Evolutionary conservation across 257 asterid species (phyloP).

Genomic region (Solanum sejunctum): DNA sequence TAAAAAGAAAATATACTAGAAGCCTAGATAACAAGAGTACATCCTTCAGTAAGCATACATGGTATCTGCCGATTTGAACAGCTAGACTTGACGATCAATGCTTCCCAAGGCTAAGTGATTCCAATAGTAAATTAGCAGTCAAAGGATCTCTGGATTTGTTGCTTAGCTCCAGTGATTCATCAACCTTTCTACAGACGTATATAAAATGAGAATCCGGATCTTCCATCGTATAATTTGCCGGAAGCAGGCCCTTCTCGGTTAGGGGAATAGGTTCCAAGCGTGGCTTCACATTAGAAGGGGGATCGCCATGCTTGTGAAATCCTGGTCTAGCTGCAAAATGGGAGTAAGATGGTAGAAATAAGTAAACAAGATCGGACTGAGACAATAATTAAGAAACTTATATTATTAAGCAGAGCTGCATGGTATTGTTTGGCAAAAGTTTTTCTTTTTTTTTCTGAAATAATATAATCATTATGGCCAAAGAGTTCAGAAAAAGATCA

Average conservation of each 20-base stretch:
- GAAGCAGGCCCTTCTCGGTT: constrained; percentile 72
- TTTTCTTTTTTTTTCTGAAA: neutral
- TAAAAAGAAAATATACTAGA: neutral
- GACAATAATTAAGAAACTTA: neutral
- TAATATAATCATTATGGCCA: neutral
- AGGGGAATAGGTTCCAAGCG: constrained; percentile 55
- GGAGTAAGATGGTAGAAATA: neutral
- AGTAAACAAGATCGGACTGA: neutral
- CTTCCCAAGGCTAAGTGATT: neutral
- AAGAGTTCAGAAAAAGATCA: neutral
- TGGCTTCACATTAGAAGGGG: constrained; percentile 23
- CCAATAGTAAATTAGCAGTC: constrained; percentile 14
- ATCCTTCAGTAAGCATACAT: neutral
- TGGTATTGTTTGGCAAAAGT: neutral
- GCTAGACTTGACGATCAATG: neutral
- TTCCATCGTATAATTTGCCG: constrained; percentile 56
- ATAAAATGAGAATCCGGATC: constrained; percentile 96
- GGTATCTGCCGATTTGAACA: neutral
- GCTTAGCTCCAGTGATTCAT: constrained; percentile 14
- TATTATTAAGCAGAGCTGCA: neutral
- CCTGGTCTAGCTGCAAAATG: constrained; percentile 85
- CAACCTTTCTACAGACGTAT: constrained; percentile 58
- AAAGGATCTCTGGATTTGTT: constrained; percentile 8
- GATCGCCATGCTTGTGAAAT: constrained; percentile 47
- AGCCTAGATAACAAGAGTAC: neutral